Percentiles rank a stretch among this genome's conserved stretches.
These are phyloP conservation scores for Daldinia loculata DNA, from an alignment of 495 filamentous ascomycete species.

Conservation along the genomic window DNA sequence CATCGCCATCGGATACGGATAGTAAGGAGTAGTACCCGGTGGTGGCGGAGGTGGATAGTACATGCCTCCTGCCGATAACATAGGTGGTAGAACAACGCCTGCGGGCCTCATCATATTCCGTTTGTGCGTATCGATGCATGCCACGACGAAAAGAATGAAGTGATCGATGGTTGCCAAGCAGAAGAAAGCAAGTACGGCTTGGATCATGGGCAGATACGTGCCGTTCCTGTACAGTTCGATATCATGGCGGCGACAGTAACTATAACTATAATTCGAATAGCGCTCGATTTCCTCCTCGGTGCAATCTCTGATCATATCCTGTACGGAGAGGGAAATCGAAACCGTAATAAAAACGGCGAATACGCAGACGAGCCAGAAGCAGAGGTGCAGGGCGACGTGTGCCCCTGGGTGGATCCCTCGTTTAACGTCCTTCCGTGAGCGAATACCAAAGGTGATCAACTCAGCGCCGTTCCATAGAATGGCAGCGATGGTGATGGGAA, in stretches of 20 bases:
- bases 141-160: slow-evolving; percentile 55
- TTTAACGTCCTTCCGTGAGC: slow-evolving; percentile 31
- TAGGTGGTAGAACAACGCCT: slow-evolving; percentile 28
- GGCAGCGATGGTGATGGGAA: slow-evolving; percentile 42
- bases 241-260: slow-evolving; percentile 28
- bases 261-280: slow-evolving; percentile 14
- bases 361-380: slow-evolving; percentile 47
- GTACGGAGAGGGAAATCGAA: neutral
- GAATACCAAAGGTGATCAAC: slow-evolving; percentile 43
- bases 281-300: slow-evolving; percentile 3
- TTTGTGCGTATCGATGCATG: slow-evolving; percentile 53
- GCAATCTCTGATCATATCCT: slow-evolving; percentile 4
- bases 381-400: slow-evolving; percentile 50
- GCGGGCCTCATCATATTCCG: slow-evolving; percentile 37
- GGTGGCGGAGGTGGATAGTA: slow-evolving; percentile 27
- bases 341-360: slow-evolving; percentile 33
- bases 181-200: slow-evolving; percentile 36
- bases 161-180: slow-evolving; percentile 36
- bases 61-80: slow-evolving; percentile 21
- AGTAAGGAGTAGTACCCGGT: slow-evolving; percentile 29
- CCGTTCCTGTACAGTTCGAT: slow-evolving; percentile 9
- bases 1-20: slow-evolving; percentile 39
- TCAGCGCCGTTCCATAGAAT: slow-evolving; percentile 51
- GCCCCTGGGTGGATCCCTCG: slow-evolving; percentile 50
- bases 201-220: slow-evolving; percentile 31